Conservation (phyloP, 2,329 filamentous ascomycete genomes). For the Ascochyta lentis region DNA sequence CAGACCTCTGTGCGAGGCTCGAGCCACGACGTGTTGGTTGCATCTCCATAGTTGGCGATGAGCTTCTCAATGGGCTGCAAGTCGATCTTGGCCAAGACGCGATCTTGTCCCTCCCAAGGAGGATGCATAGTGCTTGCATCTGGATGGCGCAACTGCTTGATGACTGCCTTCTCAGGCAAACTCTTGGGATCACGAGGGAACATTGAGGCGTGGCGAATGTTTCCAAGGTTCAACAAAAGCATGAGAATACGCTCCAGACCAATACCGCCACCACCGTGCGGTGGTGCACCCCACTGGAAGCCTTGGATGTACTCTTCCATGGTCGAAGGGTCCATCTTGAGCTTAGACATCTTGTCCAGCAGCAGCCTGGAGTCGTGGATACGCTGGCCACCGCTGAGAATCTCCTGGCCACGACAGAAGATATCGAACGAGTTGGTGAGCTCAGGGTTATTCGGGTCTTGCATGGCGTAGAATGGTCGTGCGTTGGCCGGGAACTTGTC, state of each 20-base stretch:
- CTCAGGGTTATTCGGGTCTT: constrained; percentile 72
- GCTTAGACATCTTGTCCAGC: constrained; percentile 76
- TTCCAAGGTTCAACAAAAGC: constrained; percentile 82
- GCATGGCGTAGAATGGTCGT: constrained; percentile 91
- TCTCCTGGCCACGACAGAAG: constrained; percentile 91
- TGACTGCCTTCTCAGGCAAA: constrained; percentile 71
- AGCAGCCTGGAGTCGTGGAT: constrained; percentile 81
- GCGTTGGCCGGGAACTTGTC: constrained; percentile 90
- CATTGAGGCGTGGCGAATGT: constrained; percentile 85
- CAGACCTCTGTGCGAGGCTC: constrained; percentile 88
- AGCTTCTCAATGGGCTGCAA: constrained; percentile 82
- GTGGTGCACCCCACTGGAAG: constrained; percentile 87
- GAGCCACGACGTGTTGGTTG: constrained; percentile 91
- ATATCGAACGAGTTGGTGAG: constrained; percentile 95
- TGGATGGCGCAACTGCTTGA: constrained; percentile 76
- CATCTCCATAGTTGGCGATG: constrained; percentile 94
- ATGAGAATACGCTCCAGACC: constrained; percentile 89
- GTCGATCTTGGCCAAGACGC: constrained; percentile 56
- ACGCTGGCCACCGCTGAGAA: constrained; percentile 90
- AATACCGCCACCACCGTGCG: constrained; percentile 88
- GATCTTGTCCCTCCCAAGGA: constrained; percentile 64
- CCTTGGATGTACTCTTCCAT: constrained; percentile 92
- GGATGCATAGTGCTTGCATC: constrained; percentile 83
- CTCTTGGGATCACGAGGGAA: constrained; percentile 91
- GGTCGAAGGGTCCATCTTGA: constrained; percentile 76